phyloP scores from a whole-genome alignment of 2,329 filamentous ascomycete genomes.

The Diatrype stigma region DNA sequence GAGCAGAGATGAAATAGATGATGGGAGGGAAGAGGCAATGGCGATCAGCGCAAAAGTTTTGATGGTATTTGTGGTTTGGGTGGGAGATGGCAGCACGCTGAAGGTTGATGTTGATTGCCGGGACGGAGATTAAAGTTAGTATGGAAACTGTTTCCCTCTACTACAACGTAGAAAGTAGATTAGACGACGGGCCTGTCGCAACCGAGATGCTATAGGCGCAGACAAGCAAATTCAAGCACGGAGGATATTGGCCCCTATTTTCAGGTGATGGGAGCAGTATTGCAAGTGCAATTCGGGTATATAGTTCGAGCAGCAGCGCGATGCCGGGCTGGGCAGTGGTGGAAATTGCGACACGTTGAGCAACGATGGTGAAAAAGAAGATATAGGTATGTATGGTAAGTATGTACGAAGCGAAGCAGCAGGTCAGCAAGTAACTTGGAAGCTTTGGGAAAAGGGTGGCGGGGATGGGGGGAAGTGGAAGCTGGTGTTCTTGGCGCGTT shows the following conservation, averaged over 20 bases:
- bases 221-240: background rate
- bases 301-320: background rate
- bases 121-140: slow-evolving; percentile 5
- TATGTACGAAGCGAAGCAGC: background rate
- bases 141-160: slow-evolving; percentile 1
- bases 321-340: background rate
- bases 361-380: background rate
- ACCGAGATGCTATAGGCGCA: background rate
- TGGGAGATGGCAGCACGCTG: background rate
- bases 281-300: background rate
- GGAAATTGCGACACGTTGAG: background rate
- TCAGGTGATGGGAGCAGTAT: background rate
- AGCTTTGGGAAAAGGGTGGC: background rate
- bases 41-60: background rate
- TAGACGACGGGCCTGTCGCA: background rate
- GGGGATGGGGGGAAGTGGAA: background rate
- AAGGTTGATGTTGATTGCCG: background rate
- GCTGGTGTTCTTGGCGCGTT: background rate
- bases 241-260: background rate
- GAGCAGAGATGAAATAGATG: background rate
- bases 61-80: background rate
- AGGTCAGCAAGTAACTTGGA: too few relatives aligned
- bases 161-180: background rate
- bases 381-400: background rate
- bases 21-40: background rate